Evolutionary conservation across 768 basidiomycete species (phyloP), one percentile per base, ranked within the genome.

Genomic region (Rhodotorula kratochvilovae): DNA sequence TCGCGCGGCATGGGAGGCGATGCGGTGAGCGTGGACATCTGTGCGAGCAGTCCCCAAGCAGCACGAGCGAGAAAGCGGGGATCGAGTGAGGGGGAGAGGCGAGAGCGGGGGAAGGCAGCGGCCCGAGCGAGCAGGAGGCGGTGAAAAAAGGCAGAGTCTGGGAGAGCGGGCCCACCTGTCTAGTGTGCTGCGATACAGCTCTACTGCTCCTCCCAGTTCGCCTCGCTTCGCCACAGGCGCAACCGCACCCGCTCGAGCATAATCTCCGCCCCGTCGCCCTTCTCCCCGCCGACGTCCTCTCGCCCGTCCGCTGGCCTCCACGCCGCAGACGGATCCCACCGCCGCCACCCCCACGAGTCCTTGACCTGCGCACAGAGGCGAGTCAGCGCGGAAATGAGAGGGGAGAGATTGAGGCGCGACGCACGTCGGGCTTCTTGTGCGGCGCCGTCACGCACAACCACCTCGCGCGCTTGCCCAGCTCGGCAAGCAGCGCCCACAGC

Each of bases 341-440:
- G 86, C 31, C 79, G 76, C 87, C 87, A 88, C 33, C 87, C 86
- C 87, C 87, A 88, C 0, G 85, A 85, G 15, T 84, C 82, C 80
- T 87, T 87, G 73, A 88, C 85, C 87, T 88, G 59, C 27, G 25
- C 7, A 13, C 11, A 48, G 27, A 11, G 7, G 23, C 8, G 23
- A 13, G 46, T 12, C 29, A 27, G 25, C n/a, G n/a, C n/a, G n/a
- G n/a, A n/a, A 21, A 10, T 17, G 29, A 51, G n/a, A 13, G 67
- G 77, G 51, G 35, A 39, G 12, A 27, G 29, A 31, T 7, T 0
- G 39, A 8, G 15, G 19, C 15, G 29, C 39, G n/a, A 73, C 80
- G 60, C 72, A 88, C 88, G 80, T 88, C 88, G 29, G 89, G 89
- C 73, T 86, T 88, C 80, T 90, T 90, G 79, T 90, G 89, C 31